A percentile compares a stretch with the other conserved stretches of the same genome.
phyloP scores from a whole-genome alignment of 164 flowering plant genomes.

The Magnolia sinica region DNA sequence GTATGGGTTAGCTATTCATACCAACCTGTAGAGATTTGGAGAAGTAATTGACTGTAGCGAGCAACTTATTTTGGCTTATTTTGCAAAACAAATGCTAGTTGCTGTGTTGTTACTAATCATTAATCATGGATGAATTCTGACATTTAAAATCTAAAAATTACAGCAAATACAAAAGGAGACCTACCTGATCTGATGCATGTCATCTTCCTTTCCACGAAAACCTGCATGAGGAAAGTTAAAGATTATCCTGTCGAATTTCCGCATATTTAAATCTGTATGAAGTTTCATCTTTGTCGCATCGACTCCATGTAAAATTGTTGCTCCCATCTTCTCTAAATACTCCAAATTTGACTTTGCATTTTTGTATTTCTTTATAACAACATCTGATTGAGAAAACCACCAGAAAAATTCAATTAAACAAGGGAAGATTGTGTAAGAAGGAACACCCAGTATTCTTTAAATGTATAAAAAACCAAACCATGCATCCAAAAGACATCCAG shows the following conservation, averaged over 20 bases:
- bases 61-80: background rate
- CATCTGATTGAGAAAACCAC: background rate
- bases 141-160: background rate
- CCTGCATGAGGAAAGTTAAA: conserved; percentile 62
- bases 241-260: conserved; percentile 47
- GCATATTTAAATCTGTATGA: conserved; percentile 28
- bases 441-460: background rate
- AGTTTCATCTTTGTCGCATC: conserved; percentile 53
- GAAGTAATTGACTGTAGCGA: no score
- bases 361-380: conserved; percentile 27
- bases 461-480: background rate
- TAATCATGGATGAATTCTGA: no score
- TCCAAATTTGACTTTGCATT: conserved; percentile 37
- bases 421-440: background rate
- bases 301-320: conserved; percentile 38
- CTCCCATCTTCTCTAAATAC: conserved; percentile 34
- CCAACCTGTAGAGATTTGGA: no score
- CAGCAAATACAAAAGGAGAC: conserved; percentile 1
- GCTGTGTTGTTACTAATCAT: no score
- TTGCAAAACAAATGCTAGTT: background rate
- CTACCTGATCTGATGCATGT: conserved; percentile 29
- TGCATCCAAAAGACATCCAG: background rate
- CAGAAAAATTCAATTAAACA: background rate
- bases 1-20: no score
- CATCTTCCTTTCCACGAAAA: conserved; percentile 47